phyloP scores from a whole-genome alignment of 176 grass and related monocot species.

The Juncus inflexus region DNA sequence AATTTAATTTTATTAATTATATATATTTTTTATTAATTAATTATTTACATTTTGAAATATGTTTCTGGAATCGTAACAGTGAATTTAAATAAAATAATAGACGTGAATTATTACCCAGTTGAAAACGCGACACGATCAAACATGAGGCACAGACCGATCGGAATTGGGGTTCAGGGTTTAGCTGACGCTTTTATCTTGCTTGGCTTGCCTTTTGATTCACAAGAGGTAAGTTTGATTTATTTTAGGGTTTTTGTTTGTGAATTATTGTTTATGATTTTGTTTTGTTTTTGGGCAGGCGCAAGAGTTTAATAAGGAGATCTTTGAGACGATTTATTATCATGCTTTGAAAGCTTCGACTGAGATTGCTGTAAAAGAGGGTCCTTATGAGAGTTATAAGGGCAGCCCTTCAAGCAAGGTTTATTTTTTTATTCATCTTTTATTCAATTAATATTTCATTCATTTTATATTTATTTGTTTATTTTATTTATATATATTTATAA shows the following conservation, averaged over 20 bases:
- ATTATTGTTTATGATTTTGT: too few relatives aligned
- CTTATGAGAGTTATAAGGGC: conserved; percentile 75
- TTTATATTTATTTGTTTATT: too few relatives aligned
- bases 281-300: conserved; percentile 46
- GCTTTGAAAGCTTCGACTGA: conserved; percentile 75
- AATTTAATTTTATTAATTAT: background rate
- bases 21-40: background rate
- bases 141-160: conserved; percentile 65
- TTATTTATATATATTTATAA: too few relatives aligned
- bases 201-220: conserved; percentile 84
- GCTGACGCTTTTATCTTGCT: conserved; percentile 85
- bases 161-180: conserved; percentile 78
- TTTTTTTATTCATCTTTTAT: background rate
- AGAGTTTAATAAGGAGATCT: conserved; percentile 76
- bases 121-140: conserved; percentile 79
- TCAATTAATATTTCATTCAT: too few relatives aligned
- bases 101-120: conserved; percentile 70
- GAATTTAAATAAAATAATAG: conserved; percentile 88
- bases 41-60: conserved; percentile 28
- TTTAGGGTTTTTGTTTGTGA: background rate
- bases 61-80: conserved; percentile 49
- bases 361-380: conserved; percentile 53
- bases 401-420: conserved; percentile 77
- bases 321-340: conserved; percentile 78
- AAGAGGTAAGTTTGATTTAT: conserved; percentile 55